Base-by-base conservation (phyloP, 2,329 filamentous ascomycete species). In the Cercospora nicotianae region DNA sequence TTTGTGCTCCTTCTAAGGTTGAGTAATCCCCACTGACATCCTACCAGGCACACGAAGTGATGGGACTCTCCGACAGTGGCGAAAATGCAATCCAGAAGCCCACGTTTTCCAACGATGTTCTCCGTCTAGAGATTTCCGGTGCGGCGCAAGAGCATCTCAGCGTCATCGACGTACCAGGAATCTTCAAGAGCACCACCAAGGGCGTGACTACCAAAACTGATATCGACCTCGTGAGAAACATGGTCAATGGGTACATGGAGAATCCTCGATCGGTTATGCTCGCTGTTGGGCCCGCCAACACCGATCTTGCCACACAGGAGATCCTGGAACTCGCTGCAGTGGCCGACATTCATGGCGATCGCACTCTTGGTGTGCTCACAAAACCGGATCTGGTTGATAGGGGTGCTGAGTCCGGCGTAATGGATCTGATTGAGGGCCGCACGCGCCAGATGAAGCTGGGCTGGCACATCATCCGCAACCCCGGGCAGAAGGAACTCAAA, bases 301-400 rank as follows among this genome's bases (percentile, higher is more conserved):
- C 80, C 5, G 83, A 86, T 60, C 76, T 83, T 30, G 80, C 79
- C 0, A 84, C 79, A 0, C 82, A 85, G 61, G 79, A 82, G 45
- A 84, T 85, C 42, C 73, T 85, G 1, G 74, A 80, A 26, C 72
- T 81, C 51, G 81, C 82, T 53, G 75, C 76, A 7, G 70, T 77
- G 4, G 68, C 70, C 12, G 81, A 83, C 66, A 58, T 64, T 3
- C 33, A 72, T 1, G 78, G 78, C 3, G 63, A 72, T 9, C 70
- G 79, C 3, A 80, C 79, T 12, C 66, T 81, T 20, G 79, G 79
- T 9, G 73, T 81, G 1, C 62, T 81, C n/a, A 80, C 79, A 2
- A 80, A 80, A 69, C 77, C 77, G 3, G 79, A 80, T 65, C 12
- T 51, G n/a, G 45, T 51, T 26, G 45, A 51, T 51, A 1, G 20